Evolutionary conservation across 177 flowering plant genomes (phyloP).

Genomic region (Vitis hybrid): DNA sequence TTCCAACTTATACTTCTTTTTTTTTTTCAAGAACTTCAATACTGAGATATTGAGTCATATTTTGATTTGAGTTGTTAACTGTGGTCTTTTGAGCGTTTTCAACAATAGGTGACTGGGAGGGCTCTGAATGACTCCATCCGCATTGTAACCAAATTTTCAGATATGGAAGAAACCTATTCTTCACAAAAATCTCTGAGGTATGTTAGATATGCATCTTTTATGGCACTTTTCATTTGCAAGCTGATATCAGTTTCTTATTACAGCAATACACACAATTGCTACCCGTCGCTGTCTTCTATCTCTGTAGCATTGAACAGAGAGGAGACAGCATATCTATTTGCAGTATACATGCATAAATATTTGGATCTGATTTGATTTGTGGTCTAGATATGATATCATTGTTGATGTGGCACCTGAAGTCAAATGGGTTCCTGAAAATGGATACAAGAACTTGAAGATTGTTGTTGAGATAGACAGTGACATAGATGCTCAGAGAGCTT

Average conservation of each 20-base stretch:
- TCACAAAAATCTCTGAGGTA: conserved; percentile 65
- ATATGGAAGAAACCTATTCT: conserved; percentile 62
- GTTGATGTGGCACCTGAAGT: conserved; percentile 91
- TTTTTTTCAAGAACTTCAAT: no score
- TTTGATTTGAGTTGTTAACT: neutral
- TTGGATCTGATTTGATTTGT: conserved; percentile 13
- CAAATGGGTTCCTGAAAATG: conserved; percentile 80
- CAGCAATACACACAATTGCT: neutral
- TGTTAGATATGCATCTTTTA: conserved; percentile 13
- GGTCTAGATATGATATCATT: conserved; percentile 68
- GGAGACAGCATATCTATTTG: neutral
- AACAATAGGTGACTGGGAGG: conserved; percentile 60
- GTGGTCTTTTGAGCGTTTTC: neutral
- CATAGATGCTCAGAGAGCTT: conserved; percentile 71
- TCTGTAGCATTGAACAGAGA: neutral
- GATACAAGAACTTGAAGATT: conserved; percentile 79
- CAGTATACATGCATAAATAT: neutral
- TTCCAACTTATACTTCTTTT: no score
- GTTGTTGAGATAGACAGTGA: conserved; percentile 82
- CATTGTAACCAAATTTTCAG: conserved; percentile 69
- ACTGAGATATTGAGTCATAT: no score
- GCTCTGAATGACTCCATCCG: conserved; percentile 81
- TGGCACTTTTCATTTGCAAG: conserved; percentile 1
- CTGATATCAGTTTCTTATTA: neutral
- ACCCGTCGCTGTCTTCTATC: no score